Percentiles rank a stretch among this genome's conserved stretches.
Conservation (phyloP, 345 rosid genomes). For the Microcos paniculata region DNA sequence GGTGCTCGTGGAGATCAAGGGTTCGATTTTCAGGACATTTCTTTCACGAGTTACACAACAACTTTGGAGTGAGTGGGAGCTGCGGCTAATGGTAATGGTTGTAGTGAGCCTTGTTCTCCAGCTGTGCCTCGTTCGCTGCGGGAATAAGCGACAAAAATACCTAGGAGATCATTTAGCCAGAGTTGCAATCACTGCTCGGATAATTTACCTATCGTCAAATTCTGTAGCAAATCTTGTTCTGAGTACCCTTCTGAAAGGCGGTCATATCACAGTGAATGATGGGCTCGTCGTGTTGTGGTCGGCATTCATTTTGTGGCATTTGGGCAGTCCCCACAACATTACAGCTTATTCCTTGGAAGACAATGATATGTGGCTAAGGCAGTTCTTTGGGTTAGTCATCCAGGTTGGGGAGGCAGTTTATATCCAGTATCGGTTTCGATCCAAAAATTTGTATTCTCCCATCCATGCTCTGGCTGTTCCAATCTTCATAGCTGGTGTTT, state of each 20-base stretch:
- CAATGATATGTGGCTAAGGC: slow-evolving; percentile 34
- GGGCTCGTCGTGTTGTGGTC: slow-evolving; percentile 17
- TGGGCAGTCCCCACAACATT: too few relatives aligned
- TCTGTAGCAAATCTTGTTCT: slow-evolving; percentile 21
- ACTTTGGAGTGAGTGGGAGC: slow-evolving; percentile 30
- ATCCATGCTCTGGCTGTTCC: slow-evolving; percentile 21
- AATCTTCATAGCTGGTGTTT: slow-evolving; percentile 36
- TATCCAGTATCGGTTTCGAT: slow-evolving; percentile 27
- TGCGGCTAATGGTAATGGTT: slow-evolving; percentile 19
- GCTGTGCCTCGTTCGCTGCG: slow-evolving; percentile 7
- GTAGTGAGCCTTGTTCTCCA: slow-evolving; percentile 21
- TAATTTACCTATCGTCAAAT: slow-evolving; percentile 29
- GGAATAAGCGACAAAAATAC: slow-evolving; percentile 7
- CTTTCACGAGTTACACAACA: neutral
- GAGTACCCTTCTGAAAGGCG: slow-evolving; percentile 24
- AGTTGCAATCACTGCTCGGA: slow-evolving; percentile 8
- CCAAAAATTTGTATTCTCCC: neutral
- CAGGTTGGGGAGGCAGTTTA: slow-evolving; percentile 21
- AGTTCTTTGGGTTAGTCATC: slow-evolving; percentile 9
- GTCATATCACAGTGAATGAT: too few relatives aligned
- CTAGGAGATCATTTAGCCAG: neutral
- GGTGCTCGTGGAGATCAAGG: neutral
- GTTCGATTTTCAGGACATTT: neutral
- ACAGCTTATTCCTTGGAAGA: slow-evolving; percentile 29
- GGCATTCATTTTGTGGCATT: slow-evolving; percentile 28